A percentile compares a stretch with the other conserved stretches of the same genome.
phyloP scores from a whole-genome alignment of 495 filamentous ascomycete genomes.

The Penicillium cataractarum region DNA sequence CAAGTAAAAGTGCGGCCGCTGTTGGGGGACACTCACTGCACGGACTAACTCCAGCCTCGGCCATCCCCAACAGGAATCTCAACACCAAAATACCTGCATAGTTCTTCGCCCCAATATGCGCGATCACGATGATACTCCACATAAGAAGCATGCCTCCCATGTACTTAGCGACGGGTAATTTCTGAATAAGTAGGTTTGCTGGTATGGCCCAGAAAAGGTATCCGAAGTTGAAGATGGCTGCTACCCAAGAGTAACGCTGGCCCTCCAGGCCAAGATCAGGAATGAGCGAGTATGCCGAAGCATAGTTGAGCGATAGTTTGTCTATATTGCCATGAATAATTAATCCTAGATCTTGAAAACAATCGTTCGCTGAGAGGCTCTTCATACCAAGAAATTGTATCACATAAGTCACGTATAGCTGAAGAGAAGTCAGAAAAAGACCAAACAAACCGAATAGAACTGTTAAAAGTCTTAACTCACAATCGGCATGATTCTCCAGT shows the following conservation, averaged over 20 bases:
- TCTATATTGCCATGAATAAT: slow-evolving; percentile 20
- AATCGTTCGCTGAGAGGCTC: not conserved
- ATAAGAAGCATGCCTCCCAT: slow-evolving; percentile 61
- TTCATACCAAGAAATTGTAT: slow-evolving; percentile 40
- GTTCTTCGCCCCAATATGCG: slow-evolving; percentile 58
- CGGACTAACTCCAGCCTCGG: slow-evolving; percentile 63
- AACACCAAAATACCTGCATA: slow-evolving; percentile 60
- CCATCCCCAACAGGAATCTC: slow-evolving; percentile 66
- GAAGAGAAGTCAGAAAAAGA: not conserved
- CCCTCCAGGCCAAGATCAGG: slow-evolving; percentile 51
- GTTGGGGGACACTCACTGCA: slow-evolving; percentile 31
- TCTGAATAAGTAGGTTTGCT: slow-evolving; percentile 57
- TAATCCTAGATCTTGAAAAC: not conserved
- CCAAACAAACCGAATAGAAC: not conserved
- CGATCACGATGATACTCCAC: slow-evolving; percentile 60
- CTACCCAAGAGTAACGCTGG: slow-evolving; percentile 59
- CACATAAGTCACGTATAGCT: slow-evolving; percentile 44
- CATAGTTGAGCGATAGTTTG: slow-evolving; percentile 46
- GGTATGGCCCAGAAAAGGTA: slow-evolving; percentile 57
- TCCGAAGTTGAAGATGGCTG: slow-evolving; percentile 54
- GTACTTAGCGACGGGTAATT: slow-evolving; percentile 60
- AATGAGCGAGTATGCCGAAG: slow-evolving; percentile 42
- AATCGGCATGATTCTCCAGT: slow-evolving; percentile 41
- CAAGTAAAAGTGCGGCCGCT: not conserved
- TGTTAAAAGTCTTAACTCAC: slow-evolving; percentile 17